These are phyloP conservation scores for Colletotrichum echinochloae DNA, from an alignment of 2,329 filamentous ascomycete genomes.

Conservation along the genomic window DNA sequence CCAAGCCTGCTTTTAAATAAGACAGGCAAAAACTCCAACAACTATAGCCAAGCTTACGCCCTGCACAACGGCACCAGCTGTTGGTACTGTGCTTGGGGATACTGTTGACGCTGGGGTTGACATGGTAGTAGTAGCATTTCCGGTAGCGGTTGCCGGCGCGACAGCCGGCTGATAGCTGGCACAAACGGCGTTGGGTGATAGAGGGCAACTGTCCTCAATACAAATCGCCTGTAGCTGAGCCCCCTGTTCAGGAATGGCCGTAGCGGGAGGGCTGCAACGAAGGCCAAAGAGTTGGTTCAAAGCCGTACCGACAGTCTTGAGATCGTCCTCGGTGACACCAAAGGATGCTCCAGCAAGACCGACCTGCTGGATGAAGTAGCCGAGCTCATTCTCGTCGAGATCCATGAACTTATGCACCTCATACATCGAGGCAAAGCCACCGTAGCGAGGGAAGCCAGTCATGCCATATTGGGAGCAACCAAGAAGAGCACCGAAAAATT, in stretches of 20 bases:
- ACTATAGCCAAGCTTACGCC: conserved; percentile 8
- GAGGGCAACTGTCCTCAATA: conserved; percentile 61
- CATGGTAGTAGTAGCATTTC: conserved; percentile 18
- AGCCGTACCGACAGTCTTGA: conserved; percentile 59
- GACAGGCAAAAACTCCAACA: not conserved
- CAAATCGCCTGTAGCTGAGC: conserved; percentile 68
- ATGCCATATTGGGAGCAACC: conserved; percentile 65
- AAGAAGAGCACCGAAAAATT: conserved; percentile 70
- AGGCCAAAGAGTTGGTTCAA: conserved; percentile 64
- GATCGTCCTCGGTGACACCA: conserved; percentile 66
- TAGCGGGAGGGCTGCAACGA: conserved; percentile 60
- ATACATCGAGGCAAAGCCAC: conserved; percentile 60
- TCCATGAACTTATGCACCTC: conserved; percentile 71
- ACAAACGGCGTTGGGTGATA: conserved; percentile 60
- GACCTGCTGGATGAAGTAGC: conserved; percentile 71
- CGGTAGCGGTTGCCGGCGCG: conserved; percentile 37
- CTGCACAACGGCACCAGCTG: conserved; percentile 11
- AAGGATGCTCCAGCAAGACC: conserved; percentile 67
- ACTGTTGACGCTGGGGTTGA: not conserved
- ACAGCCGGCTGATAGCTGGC: conserved; percentile 53
- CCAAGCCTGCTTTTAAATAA: too few relatives aligned
- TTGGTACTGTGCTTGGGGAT: conserved; percentile 18
- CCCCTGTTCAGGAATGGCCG: conserved; percentile 58
- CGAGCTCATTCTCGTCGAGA: conserved; percentile 62
- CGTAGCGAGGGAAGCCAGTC: conserved; percentile 63